Percentiles rank a stretch among this genome's conserved stretches.
Conservation (phyloP, 352 stramenopile genomes). For the Pythium phragmitis region DNA sequence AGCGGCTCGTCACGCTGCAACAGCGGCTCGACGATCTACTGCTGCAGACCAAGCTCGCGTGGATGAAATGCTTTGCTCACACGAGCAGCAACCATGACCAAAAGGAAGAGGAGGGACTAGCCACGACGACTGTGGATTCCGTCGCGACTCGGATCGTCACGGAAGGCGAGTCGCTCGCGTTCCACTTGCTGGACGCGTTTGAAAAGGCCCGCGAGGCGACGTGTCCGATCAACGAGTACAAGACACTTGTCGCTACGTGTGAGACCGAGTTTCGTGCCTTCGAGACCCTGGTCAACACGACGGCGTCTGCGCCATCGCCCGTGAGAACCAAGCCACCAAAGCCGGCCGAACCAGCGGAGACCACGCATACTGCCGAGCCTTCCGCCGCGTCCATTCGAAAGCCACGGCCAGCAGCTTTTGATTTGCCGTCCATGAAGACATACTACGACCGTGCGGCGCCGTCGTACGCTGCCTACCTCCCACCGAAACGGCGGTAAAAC, state of each 20-base stretch:
- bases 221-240: conserved; percentile 42
- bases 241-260: conserved; percentile 43
- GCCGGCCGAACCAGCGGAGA: not conserved
- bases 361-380: not conserved
- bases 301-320: conserved; percentile 25
- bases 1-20: conserved; percentile 41
- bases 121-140: not conserved
- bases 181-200: conserved; percentile 42
- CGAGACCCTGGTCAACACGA: conserved; percentile 34
- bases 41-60: conserved; percentile 54
- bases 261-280: conserved; percentile 41
- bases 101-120: not conserved
- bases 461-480: conserved; percentile 60
- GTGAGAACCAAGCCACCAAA: conserved; percentile 6
- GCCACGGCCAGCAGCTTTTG: conserved; percentile 28
- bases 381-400: not conserved
- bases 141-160: conserved; percentile 39
- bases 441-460: conserved; percentile 62
- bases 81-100: not conserved
- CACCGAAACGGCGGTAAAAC: conserved; percentile 14
- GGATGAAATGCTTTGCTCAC: conserved; percentile 55
- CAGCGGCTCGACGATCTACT: conserved; percentile 38
- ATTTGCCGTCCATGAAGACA: conserved; percentile 71
- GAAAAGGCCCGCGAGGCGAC: conserved; percentile 31
- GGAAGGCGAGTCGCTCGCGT: conserved; percentile 40